Conservation (phyloP, 208 protist genomes). For the Leishmania tarentolae region DNA sequence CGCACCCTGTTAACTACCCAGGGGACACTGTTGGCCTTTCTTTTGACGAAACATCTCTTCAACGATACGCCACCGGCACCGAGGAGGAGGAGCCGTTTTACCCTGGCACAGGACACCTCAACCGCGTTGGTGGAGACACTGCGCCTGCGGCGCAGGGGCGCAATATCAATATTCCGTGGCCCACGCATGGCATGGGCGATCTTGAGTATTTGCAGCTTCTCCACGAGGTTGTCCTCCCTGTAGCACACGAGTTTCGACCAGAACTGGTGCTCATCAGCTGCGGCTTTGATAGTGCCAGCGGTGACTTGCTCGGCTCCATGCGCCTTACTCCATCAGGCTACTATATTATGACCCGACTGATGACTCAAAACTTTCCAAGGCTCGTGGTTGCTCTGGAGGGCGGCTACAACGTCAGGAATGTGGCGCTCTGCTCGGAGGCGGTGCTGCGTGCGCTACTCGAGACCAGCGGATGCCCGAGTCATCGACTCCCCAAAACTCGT, state of each 20-base stretch:
- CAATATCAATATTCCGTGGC: slow-evolving; percentile 96
- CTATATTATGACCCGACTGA: slow-evolving; percentile 72
- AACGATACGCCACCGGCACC: neutral
- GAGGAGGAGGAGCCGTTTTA: slow-evolving; percentile 79
- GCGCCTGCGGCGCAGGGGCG: slow-evolving; percentile 68
- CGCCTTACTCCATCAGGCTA: slow-evolving; percentile 74
- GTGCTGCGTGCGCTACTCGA: slow-evolving; percentile 81
- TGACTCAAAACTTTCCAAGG: slow-evolving; percentile 42
- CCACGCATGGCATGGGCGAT: slow-evolving; percentile 86
- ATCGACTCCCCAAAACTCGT: slow-evolving; percentile 38
- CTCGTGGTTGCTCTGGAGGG: slow-evolving; percentile 91
- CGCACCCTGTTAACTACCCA: slow-evolving; percentile 12
- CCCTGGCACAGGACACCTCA: slow-evolving; percentile 89
- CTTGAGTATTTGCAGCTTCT: slow-evolving; percentile 94
- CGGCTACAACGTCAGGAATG: slow-evolving; percentile 88
- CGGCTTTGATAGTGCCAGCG: slow-evolving; percentile 95
- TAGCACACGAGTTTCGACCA: slow-evolving; percentile 87
- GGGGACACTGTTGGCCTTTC: slow-evolving; percentile 64
- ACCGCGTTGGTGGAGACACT: slow-evolving; percentile 59
- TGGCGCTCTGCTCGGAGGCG: slow-evolving; percentile 80
- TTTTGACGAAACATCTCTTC: slow-evolving; percentile 35
- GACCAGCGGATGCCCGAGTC: slow-evolving; percentile 13
- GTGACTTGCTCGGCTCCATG: slow-evolving; percentile 94
- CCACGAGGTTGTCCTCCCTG: slow-evolving; percentile 92
- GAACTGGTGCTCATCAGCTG: slow-evolving; percentile 93